phyloP scores from a whole-genome alignment of 495 filamentous ascomycete species.

The Lentithecium fluviatile region DNA sequence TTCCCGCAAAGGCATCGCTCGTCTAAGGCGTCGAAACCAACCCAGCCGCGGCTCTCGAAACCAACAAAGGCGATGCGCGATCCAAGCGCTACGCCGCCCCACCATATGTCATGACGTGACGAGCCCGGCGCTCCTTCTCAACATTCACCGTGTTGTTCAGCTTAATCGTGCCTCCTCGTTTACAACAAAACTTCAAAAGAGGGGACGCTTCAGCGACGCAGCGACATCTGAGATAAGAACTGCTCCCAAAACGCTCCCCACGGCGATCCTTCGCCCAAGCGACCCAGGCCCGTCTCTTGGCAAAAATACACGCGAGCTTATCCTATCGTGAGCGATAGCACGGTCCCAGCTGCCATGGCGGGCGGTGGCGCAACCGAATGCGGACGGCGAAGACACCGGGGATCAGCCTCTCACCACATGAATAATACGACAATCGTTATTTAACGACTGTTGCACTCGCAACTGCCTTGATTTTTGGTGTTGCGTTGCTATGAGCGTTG shows the following conservation, averaged over 20 bases:
- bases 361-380: not conserved
- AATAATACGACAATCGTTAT: too few relatives aligned
- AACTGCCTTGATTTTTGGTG: too few relatives aligned
- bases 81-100: not conserved
- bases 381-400: too few relatives aligned
- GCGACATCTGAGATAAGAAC: too few relatives aligned
- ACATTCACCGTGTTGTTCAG: not conserved
- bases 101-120: not conserved
- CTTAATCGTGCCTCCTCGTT: too few relatives aligned
- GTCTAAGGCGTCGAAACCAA: not conserved
- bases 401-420: too few relatives aligned
- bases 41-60: too few relatives aligned
- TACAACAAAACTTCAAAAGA: too few relatives aligned
- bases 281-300: not conserved
- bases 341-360: not conserved
- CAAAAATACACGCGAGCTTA: slow-evolving; percentile 2
- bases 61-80: not conserved
- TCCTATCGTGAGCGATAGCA: slow-evolving; percentile 3
- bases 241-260: too few relatives aligned
- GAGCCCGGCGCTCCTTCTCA: not conserved
- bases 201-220: too few relatives aligned
- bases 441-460: too few relatives aligned
- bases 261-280: not conserved
- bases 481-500: too few relatives aligned
- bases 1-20: not conserved